These are phyloP conservation scores for Pythium vanterpoolii DNA, from an alignment of 352 stramenopile species.

Conservation along the genomic window DNA sequence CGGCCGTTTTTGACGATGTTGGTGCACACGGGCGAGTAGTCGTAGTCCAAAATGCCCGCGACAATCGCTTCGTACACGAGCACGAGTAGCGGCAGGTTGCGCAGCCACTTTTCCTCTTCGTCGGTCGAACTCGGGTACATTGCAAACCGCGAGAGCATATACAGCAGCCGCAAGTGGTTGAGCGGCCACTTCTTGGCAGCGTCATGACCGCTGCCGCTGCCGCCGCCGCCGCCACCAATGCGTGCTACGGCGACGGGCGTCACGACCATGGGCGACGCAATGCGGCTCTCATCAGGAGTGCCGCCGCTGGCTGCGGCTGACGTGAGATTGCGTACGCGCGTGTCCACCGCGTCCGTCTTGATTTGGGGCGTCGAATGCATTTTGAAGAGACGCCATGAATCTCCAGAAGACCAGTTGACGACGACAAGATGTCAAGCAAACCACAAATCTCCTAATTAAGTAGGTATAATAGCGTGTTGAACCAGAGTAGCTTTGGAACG, in stretches of 20 bases:
- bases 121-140: slow-evolving; percentile 84
- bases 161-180: slow-evolving; percentile 96
- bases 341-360: not conserved
- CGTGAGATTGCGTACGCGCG: slow-evolving; percentile 9
- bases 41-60: slow-evolving; percentile 92
- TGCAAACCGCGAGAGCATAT: slow-evolving; percentile 95
- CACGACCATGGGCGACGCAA: not conserved
- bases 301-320: not conserved
- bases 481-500: too few species aligned
- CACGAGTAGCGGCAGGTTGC: slow-evolving; percentile 94
- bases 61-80: slow-evolving; percentile 97
- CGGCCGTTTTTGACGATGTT: slow-evolving; percentile 92
- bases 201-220: not conserved
- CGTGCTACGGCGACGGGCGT: not conserved
- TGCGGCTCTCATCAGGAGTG: not conserved
- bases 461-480: too few species aligned
- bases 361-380: not conserved
- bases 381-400: slow-evolving; percentile 17
- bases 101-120: slow-evolving; percentile 94
- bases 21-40: slow-evolving; percentile 95
- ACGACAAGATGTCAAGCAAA: too few species aligned
- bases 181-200: slow-evolving; percentile 35
- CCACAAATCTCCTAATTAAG: too few species aligned
- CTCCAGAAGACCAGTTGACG: slow-evolving; percentile 7
- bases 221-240: not conserved